phyloP scores from a whole-genome alignment of 2,329 filamentous ascomycete genomes.

The Talaromyces sp. region DNA sequence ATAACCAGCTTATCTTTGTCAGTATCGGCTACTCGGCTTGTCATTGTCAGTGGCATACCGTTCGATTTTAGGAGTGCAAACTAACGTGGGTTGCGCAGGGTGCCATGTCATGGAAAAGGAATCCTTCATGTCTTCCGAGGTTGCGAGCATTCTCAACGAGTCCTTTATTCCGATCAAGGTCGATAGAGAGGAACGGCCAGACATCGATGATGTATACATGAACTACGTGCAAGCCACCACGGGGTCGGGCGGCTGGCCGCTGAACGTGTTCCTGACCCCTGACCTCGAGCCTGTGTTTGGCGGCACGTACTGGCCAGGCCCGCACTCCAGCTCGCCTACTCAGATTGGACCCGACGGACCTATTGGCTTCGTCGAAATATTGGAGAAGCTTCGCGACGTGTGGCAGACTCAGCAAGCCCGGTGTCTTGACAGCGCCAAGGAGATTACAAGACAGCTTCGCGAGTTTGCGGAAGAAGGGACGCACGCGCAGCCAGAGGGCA shows the following conservation, averaged over 20 bases:
- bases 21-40: conserved; percentile 94
- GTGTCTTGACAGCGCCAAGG: conserved; percentile 75
- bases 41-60: conserved; percentile 62
- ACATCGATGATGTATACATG: conserved; percentile 95
- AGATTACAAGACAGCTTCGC: conserved; percentile 72
- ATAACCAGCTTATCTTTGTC: conserved; percentile 86
- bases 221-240: conserved; percentile 95
- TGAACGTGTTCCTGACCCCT: conserved; percentile 95
- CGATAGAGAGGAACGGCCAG: conserved; percentile 88
- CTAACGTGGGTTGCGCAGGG: conserved; percentile 42
- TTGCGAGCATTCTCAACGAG: conserved; percentile 76
- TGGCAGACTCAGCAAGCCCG: conserved; percentile 82
- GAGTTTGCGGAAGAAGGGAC: conserved; percentile 88
- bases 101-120: conserved; percentile 90
- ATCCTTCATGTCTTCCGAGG: conserved; percentile 76
- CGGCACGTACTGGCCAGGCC: conserved; percentile 90
- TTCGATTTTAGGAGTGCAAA: not conserved
- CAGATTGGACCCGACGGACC: conserved; percentile 46
- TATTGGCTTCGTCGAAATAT: conserved; percentile 74
- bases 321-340: conserved; percentile 50
- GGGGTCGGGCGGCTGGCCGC: conserved; percentile 83
- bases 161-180: conserved; percentile 88
- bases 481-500: conserved; percentile 34
- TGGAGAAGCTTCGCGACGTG: conserved; percentile 66
- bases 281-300: conserved; percentile 92